phyloP scores from a whole-genome alignment of 352 stramenopile species.

The Aphanomyces euteiches region DNA sequence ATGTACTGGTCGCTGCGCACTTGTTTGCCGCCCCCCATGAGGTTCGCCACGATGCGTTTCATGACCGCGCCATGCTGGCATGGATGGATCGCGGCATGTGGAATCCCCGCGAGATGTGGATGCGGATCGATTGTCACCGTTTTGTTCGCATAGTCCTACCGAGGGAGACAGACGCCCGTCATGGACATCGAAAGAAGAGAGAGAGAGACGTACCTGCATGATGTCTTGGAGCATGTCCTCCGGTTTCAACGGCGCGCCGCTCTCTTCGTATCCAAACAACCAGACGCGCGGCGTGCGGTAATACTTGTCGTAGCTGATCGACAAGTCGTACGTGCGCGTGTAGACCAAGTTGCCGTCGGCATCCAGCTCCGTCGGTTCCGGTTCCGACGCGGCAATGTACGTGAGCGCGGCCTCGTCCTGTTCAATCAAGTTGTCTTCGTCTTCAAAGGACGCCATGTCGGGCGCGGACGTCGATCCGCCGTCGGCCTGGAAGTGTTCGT shows the following conservation, averaged over 20 bases:
- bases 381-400: slow-evolving; percentile 67
- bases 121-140: slow-evolving; percentile 99
- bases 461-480: slow-evolving; percentile 32
- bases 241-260: slow-evolving; percentile 77
- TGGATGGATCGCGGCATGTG: slow-evolving; percentile 96
- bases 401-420: slow-evolving; percentile 57
- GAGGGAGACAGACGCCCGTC: not conserved
- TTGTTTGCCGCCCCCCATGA: slow-evolving; percentile 65
- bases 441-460: slow-evolving; percentile 63
- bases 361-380: slow-evolving; percentile 69
- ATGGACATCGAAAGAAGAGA: not conserved
- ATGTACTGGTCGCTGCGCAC: slow-evolving; percentile 96
- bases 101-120: slow-evolving; percentile 84
- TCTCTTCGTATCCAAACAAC: slow-evolving; percentile 96
- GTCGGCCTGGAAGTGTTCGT: slow-evolving; percentile 54
- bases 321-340: slow-evolving; percentile 97
- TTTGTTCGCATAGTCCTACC: slow-evolving; percentile 95
- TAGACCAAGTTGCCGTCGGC: slow-evolving; percentile 88
- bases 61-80: slow-evolving; percentile 98
- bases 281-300: slow-evolving; percentile 99
- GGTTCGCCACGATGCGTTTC: slow-evolving; percentile 96
- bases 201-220: slow-evolving; percentile 59
- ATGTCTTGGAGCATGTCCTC: slow-evolving; percentile 98
- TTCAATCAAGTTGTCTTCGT: slow-evolving; percentile 67
- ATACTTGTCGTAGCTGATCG: slow-evolving; percentile 99